Evolutionary conservation across 805 yeast genomes (phyloP), one percentile per base, ranked within the genome.

Genomic region (Metschnikowia sp.): DNA sequence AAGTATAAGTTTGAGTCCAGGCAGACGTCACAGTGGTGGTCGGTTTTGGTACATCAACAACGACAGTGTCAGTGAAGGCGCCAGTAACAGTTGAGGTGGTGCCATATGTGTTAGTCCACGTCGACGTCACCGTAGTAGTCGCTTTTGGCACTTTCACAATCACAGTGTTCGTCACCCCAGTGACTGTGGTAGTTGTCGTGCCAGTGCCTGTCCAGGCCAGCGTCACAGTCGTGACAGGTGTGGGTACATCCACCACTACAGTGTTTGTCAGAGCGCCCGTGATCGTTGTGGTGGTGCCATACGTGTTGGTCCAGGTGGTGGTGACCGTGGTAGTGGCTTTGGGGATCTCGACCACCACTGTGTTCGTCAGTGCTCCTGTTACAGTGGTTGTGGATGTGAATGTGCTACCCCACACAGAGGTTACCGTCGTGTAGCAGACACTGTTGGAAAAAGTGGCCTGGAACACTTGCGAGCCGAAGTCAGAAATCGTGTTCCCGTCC

Each of bases 201-300:
- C 10, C 29, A 3, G 36, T 31, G 1, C 52, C 52, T 10, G 49
- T 48, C 54, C 54, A 50, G 12, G 10, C 36, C 42, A 18, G 32
- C 1, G 50, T 47, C n/a, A 44, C 45, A 2, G 50, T 47, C 28
- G 32, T 13, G 19, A 43, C 40, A 11, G 44, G 46, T 3, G 40
- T 46, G 11, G 53, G 53, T 10, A 47, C 36, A 13, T 44, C 49
- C 8, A 58, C 51, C 4, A 46, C 48, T 11, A 59, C 60, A 5
- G 65, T 59, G 10, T 51, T 59, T n/a, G 64, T 61, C 18, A 32
- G 28, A 10, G 5, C 30, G 15, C 48, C 51, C 1, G 39, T 40
- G 11, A 30, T 38, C 6, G 48, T 35, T 4, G 36, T 30, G 11
- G 46, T 37, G 9, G 46, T 34, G 9, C 31, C 26, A 30, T 11